Percentiles rank a stretch among this genome's conserved stretches.
Evolutionary conservation across 2,329 filamentous ascomycete species (phyloP).

Genomic region (Alternaria sp.): DNA sequence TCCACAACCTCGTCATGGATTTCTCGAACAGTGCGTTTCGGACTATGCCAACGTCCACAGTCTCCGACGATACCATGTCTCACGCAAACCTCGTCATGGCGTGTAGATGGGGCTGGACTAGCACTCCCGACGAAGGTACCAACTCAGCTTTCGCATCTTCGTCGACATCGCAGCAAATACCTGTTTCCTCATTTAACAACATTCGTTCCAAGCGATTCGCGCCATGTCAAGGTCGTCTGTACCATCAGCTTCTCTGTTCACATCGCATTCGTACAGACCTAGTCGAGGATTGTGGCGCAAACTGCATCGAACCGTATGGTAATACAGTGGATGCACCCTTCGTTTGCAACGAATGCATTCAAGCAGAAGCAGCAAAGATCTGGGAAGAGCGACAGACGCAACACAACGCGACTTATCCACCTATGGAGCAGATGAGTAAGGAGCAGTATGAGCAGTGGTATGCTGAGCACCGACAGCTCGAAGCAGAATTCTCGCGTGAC

Average conservation of each 20-base stretch:
- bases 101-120: constrained; percentile 47
- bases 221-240: constrained; percentile 46
- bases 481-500: constrained; percentile 38
- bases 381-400: constrained; percentile 39
- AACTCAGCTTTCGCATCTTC: constrained; percentile 14
- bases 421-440: constrained; percentile 39
- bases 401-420: constrained; percentile 39
- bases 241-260: constrained; percentile 47
- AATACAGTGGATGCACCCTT: constrained; percentile 31
- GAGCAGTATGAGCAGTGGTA: constrained; percentile 46
- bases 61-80: constrained; percentile 45
- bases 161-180: constrained; percentile 14
- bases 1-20: constrained; percentile 32
- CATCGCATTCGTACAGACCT: constrained; percentile 48
- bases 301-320: constrained; percentile 44
- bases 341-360: constrained; percentile 45
- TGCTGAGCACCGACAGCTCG: constrained; percentile 38
- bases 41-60: constrained; percentile 20
- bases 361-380: constrained; percentile 36
- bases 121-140: constrained; percentile 30
- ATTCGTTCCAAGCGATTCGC: constrained; percentile 41
- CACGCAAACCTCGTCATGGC: constrained; percentile 45
- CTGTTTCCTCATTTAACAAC: constrained; percentile 26
- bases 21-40: constrained; percentile 43
- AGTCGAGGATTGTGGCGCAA: constrained; percentile 46